These are phyloP conservation scores for Spathaspora jeffriesii DNA, from an alignment of 1,139 yeast species.

Conservation along the genomic window DNA sequence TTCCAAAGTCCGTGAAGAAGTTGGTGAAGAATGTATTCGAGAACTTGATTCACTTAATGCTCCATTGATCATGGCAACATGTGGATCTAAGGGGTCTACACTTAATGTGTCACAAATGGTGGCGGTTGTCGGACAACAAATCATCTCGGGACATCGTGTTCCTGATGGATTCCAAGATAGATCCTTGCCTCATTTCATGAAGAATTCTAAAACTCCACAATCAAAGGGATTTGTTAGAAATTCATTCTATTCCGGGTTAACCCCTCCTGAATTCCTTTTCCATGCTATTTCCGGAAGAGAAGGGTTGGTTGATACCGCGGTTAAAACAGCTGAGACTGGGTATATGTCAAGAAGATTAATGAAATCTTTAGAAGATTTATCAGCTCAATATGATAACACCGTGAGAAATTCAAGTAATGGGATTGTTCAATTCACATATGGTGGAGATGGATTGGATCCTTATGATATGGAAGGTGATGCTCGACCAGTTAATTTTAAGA, in stretches of 20 bases:
- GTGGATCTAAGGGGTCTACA: constrained; percentile 99
- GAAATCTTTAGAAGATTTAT: constrained; percentile 97
- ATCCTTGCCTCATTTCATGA: constrained; percentile 95
- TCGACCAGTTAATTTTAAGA: constrained; percentile 85
- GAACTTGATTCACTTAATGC: constrained; percentile 92
- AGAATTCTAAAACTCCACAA: constrained; percentile 95
- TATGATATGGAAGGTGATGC: constrained; percentile 99
- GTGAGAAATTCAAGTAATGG: constrained; percentile 96
- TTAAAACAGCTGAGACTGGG: constrained; percentile 99
- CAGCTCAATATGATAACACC: constrained; percentile 91
- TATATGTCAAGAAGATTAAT: constrained; percentile 98
- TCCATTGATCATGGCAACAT: constrained; percentile 98
- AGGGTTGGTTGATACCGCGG: constrained; percentile 99
- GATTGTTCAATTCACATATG: constrained; percentile 96
- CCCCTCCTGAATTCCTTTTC: constrained; percentile 96
- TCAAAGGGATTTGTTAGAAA: constrained; percentile 98
- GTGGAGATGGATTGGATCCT: constrained; percentile 99
- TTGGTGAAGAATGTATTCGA: constrained; percentile 94
- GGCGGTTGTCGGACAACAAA: constrained; percentile 99
- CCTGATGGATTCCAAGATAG: constrained; percentile 99
- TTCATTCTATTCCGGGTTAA: constrained; percentile 89
- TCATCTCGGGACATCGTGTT: constrained; percentile 97
- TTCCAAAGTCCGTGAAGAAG: constrained; percentile 98
- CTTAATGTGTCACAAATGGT: constrained; percentile 99
- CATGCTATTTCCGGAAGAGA: constrained; percentile 99